Evolutionary conservation across 768 basidiomycete species (phyloP).

Genomic region (Candolleomyces eurysporus): DNA sequence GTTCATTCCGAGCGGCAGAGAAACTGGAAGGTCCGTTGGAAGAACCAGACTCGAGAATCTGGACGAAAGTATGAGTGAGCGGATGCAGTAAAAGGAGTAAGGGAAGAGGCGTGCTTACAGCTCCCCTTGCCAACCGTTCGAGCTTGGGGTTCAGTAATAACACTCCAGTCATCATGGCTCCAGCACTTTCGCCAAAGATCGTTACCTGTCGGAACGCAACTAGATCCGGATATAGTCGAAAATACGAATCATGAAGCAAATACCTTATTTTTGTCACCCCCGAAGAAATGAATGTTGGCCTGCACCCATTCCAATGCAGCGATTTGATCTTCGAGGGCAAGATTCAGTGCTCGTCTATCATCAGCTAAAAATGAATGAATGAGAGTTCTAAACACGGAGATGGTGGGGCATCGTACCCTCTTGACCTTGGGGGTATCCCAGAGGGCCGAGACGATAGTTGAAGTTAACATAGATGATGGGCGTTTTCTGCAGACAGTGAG

Average conservation of each 20-base stretch:
- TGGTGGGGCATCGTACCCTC: slow-evolving; percentile 39
- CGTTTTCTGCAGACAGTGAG: slow-evolving; percentile 25
- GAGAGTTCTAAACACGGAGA: slow-evolving; percentile 15
- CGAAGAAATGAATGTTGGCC: slow-evolving; percentile 55
- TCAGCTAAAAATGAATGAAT: slow-evolving; percentile 20
- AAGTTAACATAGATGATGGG: slow-evolving; percentile 43
- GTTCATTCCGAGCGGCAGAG: slow-evolving; percentile 27
- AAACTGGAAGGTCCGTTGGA: slow-evolving; percentile 34
- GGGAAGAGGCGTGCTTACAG: slow-evolving; percentile 11
- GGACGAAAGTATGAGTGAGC: neutral
- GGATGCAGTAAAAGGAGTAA: no score
- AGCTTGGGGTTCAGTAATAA: slow-evolving; percentile 35
- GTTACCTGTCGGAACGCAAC: slow-evolving; percentile 35
- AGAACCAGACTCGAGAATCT: slow-evolving; percentile 44
- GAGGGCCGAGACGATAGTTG: slow-evolving; percentile 43
- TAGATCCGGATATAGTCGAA: no score
- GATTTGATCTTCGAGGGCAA: slow-evolving; percentile 46
- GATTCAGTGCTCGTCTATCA: slow-evolving; percentile 36
- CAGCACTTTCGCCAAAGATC: slow-evolving; percentile 54
- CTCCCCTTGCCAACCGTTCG: slow-evolving; percentile 32
- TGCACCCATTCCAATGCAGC: slow-evolving; percentile 55
- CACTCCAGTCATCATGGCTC: slow-evolving; percentile 43
- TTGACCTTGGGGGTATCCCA: slow-evolving; percentile 42
- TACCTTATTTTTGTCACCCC: slow-evolving; percentile 45
- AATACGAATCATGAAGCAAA: no score